These are phyloP conservation scores for Sporopachydermia quercuum DNA, from an alignment of 805 yeast species.

Conservation along the genomic window DNA sequence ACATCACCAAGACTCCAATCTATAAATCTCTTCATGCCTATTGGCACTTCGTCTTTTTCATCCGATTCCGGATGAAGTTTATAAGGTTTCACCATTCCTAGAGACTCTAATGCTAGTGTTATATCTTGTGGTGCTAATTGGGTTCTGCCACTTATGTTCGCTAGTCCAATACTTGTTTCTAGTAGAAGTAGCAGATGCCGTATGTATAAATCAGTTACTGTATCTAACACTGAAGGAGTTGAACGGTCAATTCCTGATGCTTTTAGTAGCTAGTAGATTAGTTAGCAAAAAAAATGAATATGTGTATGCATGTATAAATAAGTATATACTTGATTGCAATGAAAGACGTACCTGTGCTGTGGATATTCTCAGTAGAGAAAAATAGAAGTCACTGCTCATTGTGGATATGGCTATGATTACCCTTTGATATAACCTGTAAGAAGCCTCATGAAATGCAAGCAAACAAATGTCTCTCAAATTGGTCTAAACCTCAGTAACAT, in stretches of 20 bases:
- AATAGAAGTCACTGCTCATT: conserved; percentile 27
- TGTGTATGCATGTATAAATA: conserved; percentile 12
- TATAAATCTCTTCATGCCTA: conserved; percentile 35
- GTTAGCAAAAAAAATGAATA: conserved; percentile 19
- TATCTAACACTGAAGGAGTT: conserved; percentile 54
- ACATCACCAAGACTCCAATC: conserved; percentile 39
- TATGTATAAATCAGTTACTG: conserved; percentile 62
- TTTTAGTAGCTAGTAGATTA: conserved; percentile 37
- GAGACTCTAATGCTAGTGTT: conserved; percentile 49
- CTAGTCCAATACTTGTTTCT: conserved; percentile 31
- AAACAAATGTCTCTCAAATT: background rate
- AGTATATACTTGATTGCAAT: conserved; percentile 4
- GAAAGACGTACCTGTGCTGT: conserved; percentile 28
- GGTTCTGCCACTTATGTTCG: conserved; percentile 31
- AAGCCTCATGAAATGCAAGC: background rate
- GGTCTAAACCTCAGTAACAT: background rate
- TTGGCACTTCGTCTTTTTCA: conserved; percentile 31
- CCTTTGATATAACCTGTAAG: too few species aligned
- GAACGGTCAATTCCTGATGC: conserved; percentile 77
- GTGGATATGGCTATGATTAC: too few species aligned
- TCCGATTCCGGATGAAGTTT: conserved; percentile 34
- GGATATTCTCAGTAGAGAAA: conserved; percentile 31
- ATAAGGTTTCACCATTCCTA: conserved; percentile 48
- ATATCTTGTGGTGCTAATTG: conserved; percentile 50
- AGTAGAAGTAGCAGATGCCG: conserved; percentile 45